Conservation (phyloP, 202 grass and related monocot species). For the Elaeis oleifera region DNA sequence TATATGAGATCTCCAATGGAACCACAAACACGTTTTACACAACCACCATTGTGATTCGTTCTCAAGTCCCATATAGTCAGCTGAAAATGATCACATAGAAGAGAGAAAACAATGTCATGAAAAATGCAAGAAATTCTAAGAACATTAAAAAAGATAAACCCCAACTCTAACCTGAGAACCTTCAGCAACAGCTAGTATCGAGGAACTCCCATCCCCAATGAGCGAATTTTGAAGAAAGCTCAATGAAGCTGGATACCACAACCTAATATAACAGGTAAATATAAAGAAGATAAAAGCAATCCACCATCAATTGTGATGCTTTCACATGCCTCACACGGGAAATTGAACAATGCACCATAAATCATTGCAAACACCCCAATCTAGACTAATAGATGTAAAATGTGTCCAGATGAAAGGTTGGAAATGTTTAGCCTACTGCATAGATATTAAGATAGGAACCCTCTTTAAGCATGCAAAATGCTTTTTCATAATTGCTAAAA, state of each 20-base stretch:
- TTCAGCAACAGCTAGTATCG: constrained; percentile 69
- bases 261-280: constrained; percentile 24
- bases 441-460: too few relatives aligned
- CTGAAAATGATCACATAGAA: constrained; percentile 28
- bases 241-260: constrained; percentile 86
- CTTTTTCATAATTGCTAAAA: too few relatives aligned
- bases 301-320: too few relatives aligned
- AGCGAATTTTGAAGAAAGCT: constrained; percentile 43
- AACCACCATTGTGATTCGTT: constrained; percentile 78
- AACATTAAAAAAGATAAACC: neutral
- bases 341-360: too few relatives aligned
- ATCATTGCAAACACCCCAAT: too few relatives aligned
- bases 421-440: too few relatives aligned
- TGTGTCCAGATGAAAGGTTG: too few relatives aligned
- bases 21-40: constrained; percentile 57
- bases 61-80: constrained; percentile 87
- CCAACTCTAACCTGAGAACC: constrained; percentile 67
- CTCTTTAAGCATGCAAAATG: too few relatives aligned
- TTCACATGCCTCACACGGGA: too few relatives aligned
- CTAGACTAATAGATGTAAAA: too few relatives aligned
- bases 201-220: constrained; percentile 38
- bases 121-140: neutral
- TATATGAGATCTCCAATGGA: constrained; percentile 60
- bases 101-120: neutral
- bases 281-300: too few relatives aligned